Base-by-base conservation (phyloP, 2,329 filamentous ascomycete genomes). In the Blastomyces parvus region DNA sequence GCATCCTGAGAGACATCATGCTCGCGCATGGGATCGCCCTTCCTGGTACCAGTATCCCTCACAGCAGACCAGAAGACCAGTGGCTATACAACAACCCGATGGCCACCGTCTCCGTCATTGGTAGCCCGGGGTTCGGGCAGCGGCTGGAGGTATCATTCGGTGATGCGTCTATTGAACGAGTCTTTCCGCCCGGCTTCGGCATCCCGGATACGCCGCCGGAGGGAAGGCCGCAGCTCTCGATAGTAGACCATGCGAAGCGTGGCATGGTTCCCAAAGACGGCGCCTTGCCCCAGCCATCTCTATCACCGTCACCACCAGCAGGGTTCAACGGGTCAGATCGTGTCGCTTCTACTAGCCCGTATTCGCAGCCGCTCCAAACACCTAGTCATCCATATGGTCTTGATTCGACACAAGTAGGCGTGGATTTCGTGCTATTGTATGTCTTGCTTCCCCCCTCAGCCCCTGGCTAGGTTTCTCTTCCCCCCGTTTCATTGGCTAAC, bases 341-440 rank as follows among this genome's bases (percentile, higher is more conserved):
- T 2, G 25, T 30, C 22, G 46, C 8, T 50, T 25, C 46, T 53
- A 0, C 27, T 9, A n/a, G 27, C 4, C 9, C 17, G 3, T 19
- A n/a, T 22, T 3, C 56, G 14, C 44, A 59, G 62, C 53, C 25
- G 44, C 7, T 53, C 59, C 58, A 33, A 61, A 27, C 46, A 46
- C 57, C 52, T 67, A 42, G 59, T 19, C 70, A 73, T 65, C 68
- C 71, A 14, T 65, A 70, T 46, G 70, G 69, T 13, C 66, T 73
- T 22, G 70, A 69, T 59, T 60, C 67, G 14, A 67, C 69, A 3
- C 71, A 73, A 64, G 66, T 70, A 38, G 72, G 70, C 6, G 66
- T 74, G 61, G 70, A 73, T 53, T 74, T 74, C 62, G 69, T 74
- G 22, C 68, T 74, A 33, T 67, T 66, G 68, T 69, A 59, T n/a